Evolutionary conservation across 768 basidiomycete genomes (phyloP).

Genomic region (Suillus luteus): DNA sequence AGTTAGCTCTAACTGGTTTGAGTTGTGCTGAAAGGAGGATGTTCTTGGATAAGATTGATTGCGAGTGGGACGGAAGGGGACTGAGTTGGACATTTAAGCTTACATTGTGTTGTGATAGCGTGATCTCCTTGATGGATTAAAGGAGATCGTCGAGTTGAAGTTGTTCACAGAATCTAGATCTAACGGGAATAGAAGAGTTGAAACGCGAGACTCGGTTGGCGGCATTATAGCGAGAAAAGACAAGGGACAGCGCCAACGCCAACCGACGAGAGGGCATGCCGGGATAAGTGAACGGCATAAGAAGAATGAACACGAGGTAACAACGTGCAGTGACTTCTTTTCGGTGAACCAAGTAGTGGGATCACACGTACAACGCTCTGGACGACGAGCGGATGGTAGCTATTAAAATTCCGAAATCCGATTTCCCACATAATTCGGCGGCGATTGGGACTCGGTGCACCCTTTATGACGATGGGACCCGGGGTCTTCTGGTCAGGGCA

Average conservation of each 20-base stretch:
- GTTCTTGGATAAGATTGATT: conserved; percentile 14
- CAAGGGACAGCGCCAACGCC: not conserved
- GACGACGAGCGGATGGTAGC: not conserved
- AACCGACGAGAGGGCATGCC: not conserved
- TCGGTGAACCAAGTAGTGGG: not conserved
- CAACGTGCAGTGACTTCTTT: conserved; percentile 15
- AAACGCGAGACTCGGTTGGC: conserved; percentile 7
- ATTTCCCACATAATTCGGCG: conserved; percentile 7
- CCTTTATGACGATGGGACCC: no score
- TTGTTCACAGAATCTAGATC: conserved; percentile 8
- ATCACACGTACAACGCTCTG: not conserved
- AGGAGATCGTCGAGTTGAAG: conserved; percentile 22
- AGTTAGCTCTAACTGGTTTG: conserved; percentile 24
- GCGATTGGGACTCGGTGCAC: not conserved
- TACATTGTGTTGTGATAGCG: conserved; percentile 19
- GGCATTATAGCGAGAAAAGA: not conserved
- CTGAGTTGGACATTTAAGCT: conserved; percentile 3
- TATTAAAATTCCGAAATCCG: not conserved
- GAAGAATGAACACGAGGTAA: conserved; percentile 28
- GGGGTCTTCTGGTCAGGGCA: conserved; percentile 8
- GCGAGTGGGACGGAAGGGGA: conserved; percentile 10
- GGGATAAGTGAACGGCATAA: conserved; percentile 19
- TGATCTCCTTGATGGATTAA: conserved; percentile 19
- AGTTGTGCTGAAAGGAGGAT: conserved; percentile 8
- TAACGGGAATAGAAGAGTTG: conserved; percentile 4